A percentile compares a stretch with the other conserved stretches of the same genome.
These are phyloP conservation scores for Canavalia gladiata DNA, from an alignment of 306 rosid species.

Conservation along the genomic window DNA sequence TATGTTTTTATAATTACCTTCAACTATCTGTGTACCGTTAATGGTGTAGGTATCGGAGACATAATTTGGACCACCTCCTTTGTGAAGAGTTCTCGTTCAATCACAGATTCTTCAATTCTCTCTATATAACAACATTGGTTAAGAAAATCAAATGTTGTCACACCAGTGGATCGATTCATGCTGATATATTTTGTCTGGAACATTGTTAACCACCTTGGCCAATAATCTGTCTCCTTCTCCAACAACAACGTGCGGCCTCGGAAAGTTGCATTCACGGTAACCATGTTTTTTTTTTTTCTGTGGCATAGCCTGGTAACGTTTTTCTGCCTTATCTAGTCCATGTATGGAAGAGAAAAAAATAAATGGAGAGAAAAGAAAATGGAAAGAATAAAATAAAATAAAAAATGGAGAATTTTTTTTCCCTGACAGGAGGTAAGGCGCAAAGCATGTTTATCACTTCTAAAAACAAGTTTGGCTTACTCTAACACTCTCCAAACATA, in stretches of 20 bases:
- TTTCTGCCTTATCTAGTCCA: slow-evolving; percentile 51
- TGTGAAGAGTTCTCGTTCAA: slow-evolving; percentile 35
- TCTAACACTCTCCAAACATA: too few relatives aligned
- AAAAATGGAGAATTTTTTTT: too few relatives aligned
- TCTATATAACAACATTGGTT: not conserved
- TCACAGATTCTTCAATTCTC: slow-evolving; percentile 18
- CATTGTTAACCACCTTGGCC: slow-evolving; percentile 62
- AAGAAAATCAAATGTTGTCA: slow-evolving; percentile 32
- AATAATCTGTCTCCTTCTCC: slow-evolving; percentile 63
- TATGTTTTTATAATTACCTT: too few relatives aligned
- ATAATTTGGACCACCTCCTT: slow-evolving; percentile 38
- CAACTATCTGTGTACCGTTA: not conserved
- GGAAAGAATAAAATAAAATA: too few relatives aligned
- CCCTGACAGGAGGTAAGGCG: too few relatives aligned
- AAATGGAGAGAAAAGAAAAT: too few relatives aligned
- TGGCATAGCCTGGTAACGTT: slow-evolving; percentile 46
- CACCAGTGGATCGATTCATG: slow-evolving; percentile 48
- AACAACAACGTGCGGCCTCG: slow-evolving; percentile 60
- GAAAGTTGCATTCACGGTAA: slow-evolving; percentile 58
- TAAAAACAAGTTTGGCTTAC: too few relatives aligned
- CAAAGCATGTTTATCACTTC: too few relatives aligned
- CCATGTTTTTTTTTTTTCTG: slow-evolving; percentile 32
- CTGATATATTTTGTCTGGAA: slow-evolving; percentile 51
- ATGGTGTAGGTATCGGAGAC: slow-evolving; percentile 31
- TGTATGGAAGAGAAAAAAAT: too few relatives aligned